Evolutionary conservation across 2,329 filamentous ascomycete species (phyloP).

Genomic region (Plenodomus lindquistii): DNA sequence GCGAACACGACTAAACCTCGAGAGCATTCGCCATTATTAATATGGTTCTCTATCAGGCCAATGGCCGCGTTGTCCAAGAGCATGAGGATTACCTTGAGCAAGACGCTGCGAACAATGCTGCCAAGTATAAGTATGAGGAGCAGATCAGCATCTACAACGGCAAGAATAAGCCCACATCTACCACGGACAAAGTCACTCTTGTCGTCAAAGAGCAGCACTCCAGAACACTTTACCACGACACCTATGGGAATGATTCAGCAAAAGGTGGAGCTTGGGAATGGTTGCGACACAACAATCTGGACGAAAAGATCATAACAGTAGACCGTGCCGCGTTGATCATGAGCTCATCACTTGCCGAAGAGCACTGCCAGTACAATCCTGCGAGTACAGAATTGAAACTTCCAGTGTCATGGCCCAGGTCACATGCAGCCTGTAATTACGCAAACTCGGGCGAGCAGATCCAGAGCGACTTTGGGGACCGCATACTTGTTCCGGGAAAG

Average conservation of each 20-base stretch:
- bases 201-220: constrained; percentile 6
- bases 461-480: background rate
- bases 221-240: background rate
- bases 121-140: background rate
- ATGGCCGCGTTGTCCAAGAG: constrained; percentile 9
- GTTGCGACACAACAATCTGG: background rate
- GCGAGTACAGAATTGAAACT: constrained; percentile 3
- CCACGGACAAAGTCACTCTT: constrained; percentile 1
- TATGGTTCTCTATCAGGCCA: constrained; percentile 17
- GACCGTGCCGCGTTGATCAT: constrained; percentile 13
- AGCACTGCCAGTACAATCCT: constrained; percentile 17
- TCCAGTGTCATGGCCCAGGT: constrained; percentile 12
- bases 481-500: background rate
- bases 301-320: background rate
- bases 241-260: background rate
- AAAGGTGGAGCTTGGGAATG: background rate
- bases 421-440: background rate
- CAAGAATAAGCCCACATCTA: background rate
- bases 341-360: constrained; percentile 15
- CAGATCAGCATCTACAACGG: constrained; percentile 6
- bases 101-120: background rate
- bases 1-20: background rate
- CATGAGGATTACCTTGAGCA: constrained; percentile 18
- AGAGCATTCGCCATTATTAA: background rate
- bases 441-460: background rate